phyloP scores from a whole-genome alignment of 768 basidiomycete genomes.

The Termitomyces sp. region DNA sequence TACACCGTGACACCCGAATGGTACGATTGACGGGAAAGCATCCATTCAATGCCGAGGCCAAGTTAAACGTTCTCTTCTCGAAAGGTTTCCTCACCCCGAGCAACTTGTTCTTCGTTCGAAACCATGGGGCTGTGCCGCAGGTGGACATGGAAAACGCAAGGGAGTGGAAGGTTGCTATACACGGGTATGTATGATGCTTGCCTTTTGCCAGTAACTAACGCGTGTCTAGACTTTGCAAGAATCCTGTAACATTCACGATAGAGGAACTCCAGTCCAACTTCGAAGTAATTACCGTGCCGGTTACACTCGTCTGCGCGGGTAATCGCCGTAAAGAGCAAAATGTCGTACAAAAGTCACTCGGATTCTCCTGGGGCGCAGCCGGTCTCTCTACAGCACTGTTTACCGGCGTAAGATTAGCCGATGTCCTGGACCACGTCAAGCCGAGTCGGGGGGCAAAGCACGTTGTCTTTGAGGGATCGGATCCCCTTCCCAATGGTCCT shows the following conservation, averaged over 20 bases:
- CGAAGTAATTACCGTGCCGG: constrained; percentile 50
- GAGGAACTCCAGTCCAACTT: constrained; percentile 42
- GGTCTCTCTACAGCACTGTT: constrained; percentile 53
- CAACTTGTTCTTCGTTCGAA: constrained; percentile 56
- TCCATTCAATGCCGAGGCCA: constrained; percentile 58
- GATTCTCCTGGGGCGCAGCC: constrained; percentile 53
- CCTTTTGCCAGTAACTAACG: neutral
- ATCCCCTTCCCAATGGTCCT: constrained; percentile 52
- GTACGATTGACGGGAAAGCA: constrained; percentile 56
- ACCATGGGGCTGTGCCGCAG: constrained; percentile 56
- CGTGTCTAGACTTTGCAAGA: constrained; percentile 27
- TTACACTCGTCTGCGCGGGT: constrained; percentile 62
- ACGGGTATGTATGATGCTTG: constrained; percentile 25
- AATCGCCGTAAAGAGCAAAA: constrained; percentile 65
- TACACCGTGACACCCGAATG: constrained; percentile 30
- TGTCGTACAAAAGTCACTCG: constrained; percentile 49
- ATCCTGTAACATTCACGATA: constrained; percentile 36
- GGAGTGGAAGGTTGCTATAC: constrained; percentile 43
- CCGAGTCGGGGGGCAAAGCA: constrained; percentile 36
- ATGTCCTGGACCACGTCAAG: constrained; percentile 43
- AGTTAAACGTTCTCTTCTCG: constrained; percentile 38
- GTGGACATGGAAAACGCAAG: constrained; percentile 31
- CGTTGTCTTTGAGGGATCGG: constrained; percentile 58
- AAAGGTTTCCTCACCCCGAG: constrained; percentile 54
- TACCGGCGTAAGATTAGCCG: constrained; percentile 55